These are phyloP conservation scores for Magnolia officinalis DNA, from an alignment of 164 flowering plant genomes.

Conservation along the genomic window DNA sequence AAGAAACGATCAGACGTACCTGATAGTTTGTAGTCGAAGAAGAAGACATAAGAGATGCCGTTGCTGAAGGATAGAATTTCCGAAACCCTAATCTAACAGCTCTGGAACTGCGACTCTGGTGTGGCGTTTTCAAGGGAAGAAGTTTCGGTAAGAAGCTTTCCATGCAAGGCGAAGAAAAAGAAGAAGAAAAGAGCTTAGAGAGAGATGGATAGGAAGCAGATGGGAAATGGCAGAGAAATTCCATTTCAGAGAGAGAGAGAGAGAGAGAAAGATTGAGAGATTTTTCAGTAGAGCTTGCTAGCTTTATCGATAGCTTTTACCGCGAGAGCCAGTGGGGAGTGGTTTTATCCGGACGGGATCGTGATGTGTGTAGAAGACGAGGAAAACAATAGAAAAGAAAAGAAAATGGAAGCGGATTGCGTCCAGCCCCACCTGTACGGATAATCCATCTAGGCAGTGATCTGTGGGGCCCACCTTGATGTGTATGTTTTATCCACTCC, in stretches of 20 bases:
- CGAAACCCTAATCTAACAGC: background rate
- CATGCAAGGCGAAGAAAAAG: background rate
- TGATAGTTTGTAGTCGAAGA: background rate
- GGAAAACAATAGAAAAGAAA: too few relatives aligned
- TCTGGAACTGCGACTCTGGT: background rate
- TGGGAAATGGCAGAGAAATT: background rate
- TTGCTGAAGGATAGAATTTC: background rate
- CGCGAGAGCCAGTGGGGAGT: background rate
- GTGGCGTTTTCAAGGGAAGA: background rate
- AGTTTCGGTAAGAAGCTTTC: background rate
- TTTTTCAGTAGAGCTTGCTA: background rate
- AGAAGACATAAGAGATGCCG: background rate
- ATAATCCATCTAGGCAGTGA: too few relatives aligned
- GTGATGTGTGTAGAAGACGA: too few relatives aligned
- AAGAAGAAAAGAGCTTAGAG: background rate
- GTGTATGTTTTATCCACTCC: too few relatives aligned
- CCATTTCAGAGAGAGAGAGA: background rate
- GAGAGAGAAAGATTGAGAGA: background rate
- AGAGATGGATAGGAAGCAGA: constrained; percentile 1
- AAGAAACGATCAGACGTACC: background rate
- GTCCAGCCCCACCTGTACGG: too few relatives aligned
- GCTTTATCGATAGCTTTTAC: background rate
- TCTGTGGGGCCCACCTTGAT: too few relatives aligned
- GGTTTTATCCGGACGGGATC: too few relatives aligned
- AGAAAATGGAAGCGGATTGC: too few relatives aligned